phyloP scores from a whole-genome alignment of 2,329 filamentous ascomycete genomes.

The Aspergillus pseudoviridinutans region DNA sequence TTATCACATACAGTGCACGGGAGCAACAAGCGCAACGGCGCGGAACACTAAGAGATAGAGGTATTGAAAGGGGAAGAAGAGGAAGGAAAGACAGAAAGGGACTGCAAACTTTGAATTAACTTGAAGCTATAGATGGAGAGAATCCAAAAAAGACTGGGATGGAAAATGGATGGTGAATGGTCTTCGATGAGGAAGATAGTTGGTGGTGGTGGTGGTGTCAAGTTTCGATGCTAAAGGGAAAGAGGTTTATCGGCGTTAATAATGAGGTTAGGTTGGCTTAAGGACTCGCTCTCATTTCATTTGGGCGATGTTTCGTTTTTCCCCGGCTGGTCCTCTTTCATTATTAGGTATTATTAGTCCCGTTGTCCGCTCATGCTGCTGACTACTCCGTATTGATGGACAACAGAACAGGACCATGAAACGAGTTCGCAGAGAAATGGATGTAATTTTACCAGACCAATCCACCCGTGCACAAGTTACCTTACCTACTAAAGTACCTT shows the following conservation, averaged over 20 bases:
- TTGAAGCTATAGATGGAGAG: conserved; percentile 5
- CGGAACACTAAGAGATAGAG: conserved; percentile 17
- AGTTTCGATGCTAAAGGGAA: conserved; percentile 25
- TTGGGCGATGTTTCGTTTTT: conserved; percentile 1
- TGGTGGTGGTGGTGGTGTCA: conserved; percentile 4
- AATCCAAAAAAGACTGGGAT: conserved; percentile 7
- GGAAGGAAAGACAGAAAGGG: conserved; percentile 20
- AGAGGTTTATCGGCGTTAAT: conserved; percentile 16
- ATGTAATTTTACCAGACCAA: not conserved
- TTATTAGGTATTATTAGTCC: not conserved
- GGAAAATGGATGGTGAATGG: conserved; percentile 1
- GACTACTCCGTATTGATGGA: not conserved
- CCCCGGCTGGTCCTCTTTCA: not conserved
- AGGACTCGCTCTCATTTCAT: conserved; percentile 3
- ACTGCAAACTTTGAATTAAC: conserved; percentile 17
- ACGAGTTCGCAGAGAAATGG: not conserved
- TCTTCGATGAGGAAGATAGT: not conserved
- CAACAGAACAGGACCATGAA: not conserved
- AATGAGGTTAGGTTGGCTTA: not conserved
- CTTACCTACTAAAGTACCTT: not conserved
- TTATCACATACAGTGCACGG: conserved; percentile 29
- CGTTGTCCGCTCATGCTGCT: not conserved
- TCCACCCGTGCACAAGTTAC: not conserved
- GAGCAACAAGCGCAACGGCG: conserved; percentile 25
- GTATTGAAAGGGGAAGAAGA: conserved; percentile 16